Evolutionary conservation across 169 alveolate species (phyloP).

Genomic region (Toxoplasma gondii): DNA sequence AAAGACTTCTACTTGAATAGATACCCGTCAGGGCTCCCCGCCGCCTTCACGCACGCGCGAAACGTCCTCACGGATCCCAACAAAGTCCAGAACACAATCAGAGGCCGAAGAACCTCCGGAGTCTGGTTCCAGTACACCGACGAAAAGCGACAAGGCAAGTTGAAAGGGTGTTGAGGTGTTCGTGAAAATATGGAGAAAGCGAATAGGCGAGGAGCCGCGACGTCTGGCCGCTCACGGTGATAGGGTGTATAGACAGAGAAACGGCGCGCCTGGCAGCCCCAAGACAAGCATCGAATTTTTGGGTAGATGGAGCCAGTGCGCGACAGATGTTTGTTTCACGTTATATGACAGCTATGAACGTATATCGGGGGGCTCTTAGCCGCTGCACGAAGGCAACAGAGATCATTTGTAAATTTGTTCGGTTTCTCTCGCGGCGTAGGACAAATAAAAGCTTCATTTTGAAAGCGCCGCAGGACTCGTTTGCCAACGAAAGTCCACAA

Average conservation of each 20-base stretch:
- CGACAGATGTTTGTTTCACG: no score
- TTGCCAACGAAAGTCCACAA: no score
- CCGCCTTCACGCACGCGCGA: neutral
- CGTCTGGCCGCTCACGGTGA: neutral
- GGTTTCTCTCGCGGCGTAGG: no score
- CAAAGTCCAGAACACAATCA: neutral
- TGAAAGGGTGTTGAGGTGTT: neutral
- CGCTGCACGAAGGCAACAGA: no score
- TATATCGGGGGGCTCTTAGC: no score
- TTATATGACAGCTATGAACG: no score
- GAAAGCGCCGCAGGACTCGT: no score
- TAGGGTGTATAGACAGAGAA: neutral
- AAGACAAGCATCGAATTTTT: no score
- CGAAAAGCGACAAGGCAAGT: slow-evolving; percentile 40
- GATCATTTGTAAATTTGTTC: no score
- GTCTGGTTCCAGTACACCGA: slow-evolving; percentile 60
- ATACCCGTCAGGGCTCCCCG: neutral
- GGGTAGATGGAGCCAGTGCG: no score
- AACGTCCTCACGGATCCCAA: neutral
- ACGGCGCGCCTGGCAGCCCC: neutral
- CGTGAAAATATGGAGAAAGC: neutral
- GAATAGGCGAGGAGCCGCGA: neutral
- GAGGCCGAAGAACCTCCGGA: slow-evolving; percentile 46
- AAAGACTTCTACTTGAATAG: neutral
- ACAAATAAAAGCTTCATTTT: no score